Evolutionary conservation across 345 rosid species (phyloP).

Genomic region (Murraya koenigii): DNA sequence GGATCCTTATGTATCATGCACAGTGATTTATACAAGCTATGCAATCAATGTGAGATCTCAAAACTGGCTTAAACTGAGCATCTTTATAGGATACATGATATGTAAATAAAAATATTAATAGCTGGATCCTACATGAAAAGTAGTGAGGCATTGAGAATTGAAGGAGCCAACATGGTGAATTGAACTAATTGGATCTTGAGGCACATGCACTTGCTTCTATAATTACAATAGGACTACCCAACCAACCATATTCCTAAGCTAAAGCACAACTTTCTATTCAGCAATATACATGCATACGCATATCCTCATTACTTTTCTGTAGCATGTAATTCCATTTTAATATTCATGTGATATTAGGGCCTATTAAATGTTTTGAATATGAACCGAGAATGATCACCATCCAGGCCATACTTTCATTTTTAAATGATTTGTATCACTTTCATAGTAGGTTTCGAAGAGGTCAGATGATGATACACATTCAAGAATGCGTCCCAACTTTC

Average conservation of each 20-base stretch:
- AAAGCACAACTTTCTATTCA: background rate
- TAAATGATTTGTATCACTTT: background rate
- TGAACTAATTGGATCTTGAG: background rate
- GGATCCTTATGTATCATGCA: too few species aligned
- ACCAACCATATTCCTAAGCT: background rate
- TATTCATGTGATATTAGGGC: too few species aligned
- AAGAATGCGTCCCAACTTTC: conserved; percentile 8
- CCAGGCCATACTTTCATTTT: background rate
- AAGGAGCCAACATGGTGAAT: conserved; percentile 6
- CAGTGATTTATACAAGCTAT: too few species aligned
- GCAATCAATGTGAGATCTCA: too few species aligned
- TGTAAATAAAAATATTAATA: background rate
- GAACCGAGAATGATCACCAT: background rate
- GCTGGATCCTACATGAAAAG: conserved; percentile 1
- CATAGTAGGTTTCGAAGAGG: conserved; percentile 31
- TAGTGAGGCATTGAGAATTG: background rate
- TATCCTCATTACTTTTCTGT: background rate
- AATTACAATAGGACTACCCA: background rate
- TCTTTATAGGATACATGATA: background rate
- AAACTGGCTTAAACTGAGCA: background rate
- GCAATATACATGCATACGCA: background rate
- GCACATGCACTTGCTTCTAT: background rate
- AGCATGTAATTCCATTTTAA: background rate
- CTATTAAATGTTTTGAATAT: background rate
- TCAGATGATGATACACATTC: background rate